Base-by-base conservation (phyloP, 2,329 filamentous ascomycete species). In the Colletotrichum magnum region DNA sequence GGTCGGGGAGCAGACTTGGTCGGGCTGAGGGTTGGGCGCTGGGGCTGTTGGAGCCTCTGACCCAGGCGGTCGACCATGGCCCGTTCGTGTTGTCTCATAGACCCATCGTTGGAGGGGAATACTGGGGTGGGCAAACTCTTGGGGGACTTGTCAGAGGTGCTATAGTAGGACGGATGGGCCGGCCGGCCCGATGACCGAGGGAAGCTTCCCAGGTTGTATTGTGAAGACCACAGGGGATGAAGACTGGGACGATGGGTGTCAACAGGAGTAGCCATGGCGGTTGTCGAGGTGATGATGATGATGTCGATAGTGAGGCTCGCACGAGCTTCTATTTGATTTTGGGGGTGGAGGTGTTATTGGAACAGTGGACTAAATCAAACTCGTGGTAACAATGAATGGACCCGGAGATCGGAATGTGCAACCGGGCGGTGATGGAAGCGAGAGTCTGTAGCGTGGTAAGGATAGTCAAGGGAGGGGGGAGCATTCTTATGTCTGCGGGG, bases 31-130 rank as follows among this genome's bases (percentile, higher is more conserved):
- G 69, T 62, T 13, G 71, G 51, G 12, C 70, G 60, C 16, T 71
- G 70, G 48, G 72, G 48, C 32, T 70, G 72, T 5, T 73, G 74
- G 9, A 70, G 70, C 58, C 73, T 75, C 57, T 74, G 74, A 39
- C 80, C 77, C 5, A 81, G 72, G 32, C 77, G 77, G 43, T 79
- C 77, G 12, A 81, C 72, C 68, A 82, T 72, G 6, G 77, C 76
- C 48, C 77, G 76, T 64, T 82, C 79, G 56, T 81, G 80, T 56
- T 75, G 75, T 54, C 78, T 77, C 76, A 81, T 79, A 7, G 73
- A 68, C 2, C 72, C 73, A 71, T 82, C 80, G 54, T 79, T 76
- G 7, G 75, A 73, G 10, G 76, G 73, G 50, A 81, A 76, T 16
- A 82, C 72, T 4, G 80, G 78, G 47, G 77, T 79, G 10, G 80